Evolutionary conservation across 2,329 filamentous ascomycete genomes (phyloP).

Genomic region (Diplodia intermedia): DNA sequence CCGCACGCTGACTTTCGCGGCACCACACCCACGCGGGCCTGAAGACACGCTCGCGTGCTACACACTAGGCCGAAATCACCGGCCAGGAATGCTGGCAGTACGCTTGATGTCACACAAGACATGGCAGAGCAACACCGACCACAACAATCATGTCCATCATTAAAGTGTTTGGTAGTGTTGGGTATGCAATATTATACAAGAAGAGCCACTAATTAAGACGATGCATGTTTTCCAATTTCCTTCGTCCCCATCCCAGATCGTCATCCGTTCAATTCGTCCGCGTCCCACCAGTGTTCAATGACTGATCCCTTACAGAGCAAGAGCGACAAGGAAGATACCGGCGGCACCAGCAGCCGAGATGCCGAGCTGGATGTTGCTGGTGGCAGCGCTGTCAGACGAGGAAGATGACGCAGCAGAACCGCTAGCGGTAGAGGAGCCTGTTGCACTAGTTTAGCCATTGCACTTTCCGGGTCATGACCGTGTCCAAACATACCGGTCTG

Average conservation of each 20-base stretch:
- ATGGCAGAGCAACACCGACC: not conserved
- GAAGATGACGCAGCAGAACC: conserved; percentile 35
- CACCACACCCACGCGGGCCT: conserved; percentile 1
- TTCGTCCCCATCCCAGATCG: conserved; percentile 4
- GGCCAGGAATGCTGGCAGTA: not conserved
- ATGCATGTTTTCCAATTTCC: conserved; percentile 20
- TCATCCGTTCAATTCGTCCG: conserved; percentile 17
- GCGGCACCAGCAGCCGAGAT: conserved; percentile 44
- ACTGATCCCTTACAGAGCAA: conserved; percentile 45
- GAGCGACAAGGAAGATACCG: conserved; percentile 46
- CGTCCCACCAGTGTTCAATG: not conserved
- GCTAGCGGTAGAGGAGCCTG: conserved; percentile 35
- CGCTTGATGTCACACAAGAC: not conserved
- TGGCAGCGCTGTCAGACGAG: conserved; percentile 42
- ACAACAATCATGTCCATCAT: not conserved
- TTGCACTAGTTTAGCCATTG: not conserved
- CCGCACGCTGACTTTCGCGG: not conserved
- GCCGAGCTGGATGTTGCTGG: conserved; percentile 41
- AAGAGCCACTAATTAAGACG: conserved; percentile 10
- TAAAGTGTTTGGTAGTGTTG: not conserved
- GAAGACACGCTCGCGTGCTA: not conserved
- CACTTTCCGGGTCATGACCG: too few relatives aligned
- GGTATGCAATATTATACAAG: conserved; percentile 19
- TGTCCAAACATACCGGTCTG: conserved; percentile 9
- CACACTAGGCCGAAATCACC: not conserved